Percentiles rank a stretch among this genome's conserved stretches.
phyloP scores from a whole-genome alignment of 1,284 basidiomycete genomes.

The Megacollybia platyphylla region DNA sequence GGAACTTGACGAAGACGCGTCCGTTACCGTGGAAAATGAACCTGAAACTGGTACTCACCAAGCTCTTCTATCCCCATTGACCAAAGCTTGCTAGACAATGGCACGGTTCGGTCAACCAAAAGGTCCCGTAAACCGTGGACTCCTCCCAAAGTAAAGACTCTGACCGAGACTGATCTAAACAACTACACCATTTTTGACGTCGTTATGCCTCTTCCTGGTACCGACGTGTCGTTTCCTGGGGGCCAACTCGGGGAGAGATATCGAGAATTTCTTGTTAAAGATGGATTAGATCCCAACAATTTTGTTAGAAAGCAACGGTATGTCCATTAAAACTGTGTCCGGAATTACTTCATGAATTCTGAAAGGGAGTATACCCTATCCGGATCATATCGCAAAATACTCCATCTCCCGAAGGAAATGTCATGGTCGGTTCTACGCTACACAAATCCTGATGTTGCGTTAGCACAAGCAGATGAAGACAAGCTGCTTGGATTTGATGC shows the following conservation, averaged over 20 bases:
- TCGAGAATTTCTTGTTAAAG: conserved; percentile 64
- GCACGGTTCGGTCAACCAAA: conserved; percentile 15
- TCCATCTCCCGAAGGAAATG: conserved; percentile 75
- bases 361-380: conserved; percentile 81
- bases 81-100: conserved; percentile 7
- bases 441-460: conserved; percentile 84
- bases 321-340: conserved; percentile 12
- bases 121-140: conserved; percentile 43
- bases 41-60: conserved; percentile 28
- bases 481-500: conserved; percentile 69
- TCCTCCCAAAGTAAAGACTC: conserved; percentile 58
- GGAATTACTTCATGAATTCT: conserved; percentile 3
- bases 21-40: conserved; percentile 18
- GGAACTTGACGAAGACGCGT: conserved; percentile 20
- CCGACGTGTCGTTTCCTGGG: conserved; percentile 81
- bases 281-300: conserved; percentile 82
- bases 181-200: conserved; percentile 88
- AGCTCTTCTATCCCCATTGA: conserved; percentile 4
- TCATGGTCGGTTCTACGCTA: conserved; percentile 78
- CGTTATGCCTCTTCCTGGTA: conserved; percentile 90
- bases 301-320: conserved; percentile 84
- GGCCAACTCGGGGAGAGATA: conserved; percentile 77
- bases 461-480: conserved; percentile 94
- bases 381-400: conserved; percentile 87
- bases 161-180: conserved; percentile 65